Evolutionary conservation across 2,329 filamentous ascomycete species (phyloP).

Genomic region (Xylaria sp.): DNA sequence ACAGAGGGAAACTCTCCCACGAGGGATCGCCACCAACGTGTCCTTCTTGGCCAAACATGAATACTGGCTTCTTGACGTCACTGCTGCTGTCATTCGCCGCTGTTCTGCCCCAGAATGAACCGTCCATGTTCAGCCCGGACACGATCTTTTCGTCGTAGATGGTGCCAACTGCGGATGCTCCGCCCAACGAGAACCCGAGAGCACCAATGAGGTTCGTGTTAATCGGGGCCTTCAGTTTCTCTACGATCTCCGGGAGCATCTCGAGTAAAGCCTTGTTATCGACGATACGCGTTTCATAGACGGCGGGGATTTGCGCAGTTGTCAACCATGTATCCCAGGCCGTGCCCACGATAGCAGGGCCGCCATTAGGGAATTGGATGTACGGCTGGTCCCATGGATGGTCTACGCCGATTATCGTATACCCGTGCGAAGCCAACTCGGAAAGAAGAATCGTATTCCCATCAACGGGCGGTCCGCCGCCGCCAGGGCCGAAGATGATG

Average conservation of each 20-base stretch:
- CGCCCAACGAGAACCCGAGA: constrained; percentile 40
- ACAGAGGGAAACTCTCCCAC: constrained; percentile 39
- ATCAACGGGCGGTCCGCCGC: constrained; percentile 38
- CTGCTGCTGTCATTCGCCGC: constrained; percentile 30
- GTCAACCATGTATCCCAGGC: constrained; percentile 23
- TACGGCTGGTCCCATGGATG: constrained; percentile 47
- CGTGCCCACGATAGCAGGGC: constrained; percentile 41
- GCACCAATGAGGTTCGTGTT: constrained; percentile 34
- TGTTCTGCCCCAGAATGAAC: constrained; percentile 30
- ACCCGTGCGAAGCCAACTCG: constrained; percentile 42
- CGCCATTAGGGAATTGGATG: constrained; percentile 45
- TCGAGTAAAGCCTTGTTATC: constrained; percentile 40
- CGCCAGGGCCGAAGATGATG: constrained; percentile 39
- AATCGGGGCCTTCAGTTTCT: constrained; percentile 33
- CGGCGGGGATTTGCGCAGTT: constrained; percentile 3
- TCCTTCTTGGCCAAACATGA: constrained; percentile 38
- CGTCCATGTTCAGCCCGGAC: constrained; percentile 42
- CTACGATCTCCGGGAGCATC: constrained; percentile 33
- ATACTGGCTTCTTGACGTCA: constrained; percentile 39
- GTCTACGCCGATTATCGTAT: constrained; percentile 44
- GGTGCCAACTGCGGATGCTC: constrained; percentile 34
- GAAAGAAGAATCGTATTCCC: constrained; percentile 39
- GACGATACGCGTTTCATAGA: constrained; percentile 35
- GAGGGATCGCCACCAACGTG: constrained; percentile 29
- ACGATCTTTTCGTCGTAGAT: constrained; percentile 27